phyloP scores from a whole-genome alignment of 2,329 filamentous ascomycete species.

The Dichotomopilus funicola region DNA sequence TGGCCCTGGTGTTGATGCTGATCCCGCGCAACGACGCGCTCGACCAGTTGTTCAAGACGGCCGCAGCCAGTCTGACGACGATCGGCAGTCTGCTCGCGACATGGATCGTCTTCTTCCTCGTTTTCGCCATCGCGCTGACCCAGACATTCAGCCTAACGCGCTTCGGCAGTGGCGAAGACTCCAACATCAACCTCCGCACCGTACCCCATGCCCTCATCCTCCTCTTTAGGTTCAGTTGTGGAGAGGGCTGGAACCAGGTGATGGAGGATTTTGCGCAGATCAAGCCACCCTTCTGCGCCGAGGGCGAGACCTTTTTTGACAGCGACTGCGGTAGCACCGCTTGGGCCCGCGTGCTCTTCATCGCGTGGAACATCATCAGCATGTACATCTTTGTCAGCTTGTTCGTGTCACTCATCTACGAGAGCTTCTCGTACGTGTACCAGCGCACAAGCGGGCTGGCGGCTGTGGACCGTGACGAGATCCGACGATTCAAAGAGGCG shows the following conservation, averaged over 20 bases:
- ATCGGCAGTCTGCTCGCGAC: conserved; percentile 91
- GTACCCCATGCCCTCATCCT: conserved; percentile 91
- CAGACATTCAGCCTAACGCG: conserved; percentile 93
- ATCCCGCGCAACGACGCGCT: conserved; percentile 96
- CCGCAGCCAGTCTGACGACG: conserved; percentile 81
- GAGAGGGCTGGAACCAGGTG: conserved; percentile 92
- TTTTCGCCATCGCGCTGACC: conserved; percentile 92
- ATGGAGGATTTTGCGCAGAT: conserved; percentile 94
- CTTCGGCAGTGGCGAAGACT: conserved; percentile 65
- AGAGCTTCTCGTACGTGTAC: conserved; percentile 99
- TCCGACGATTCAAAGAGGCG: conserved; percentile 94
- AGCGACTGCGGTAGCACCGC: conserved; percentile 88
- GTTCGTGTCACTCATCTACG: conserved; percentile 97
- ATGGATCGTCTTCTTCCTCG: conserved; percentile 94
- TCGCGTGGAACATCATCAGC: conserved; percentile 97
- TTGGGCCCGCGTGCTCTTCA: conserved; percentile 87
- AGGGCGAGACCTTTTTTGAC: conserved; percentile 64
- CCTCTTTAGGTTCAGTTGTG: conserved; percentile 85
- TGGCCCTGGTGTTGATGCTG: conserved; percentile 79
- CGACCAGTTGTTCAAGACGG: conserved; percentile 98
- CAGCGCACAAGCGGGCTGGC: conserved; percentile 91
- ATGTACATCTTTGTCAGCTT: conserved; percentile 99
- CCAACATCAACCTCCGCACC: conserved; percentile 85
- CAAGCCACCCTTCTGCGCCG: conserved; percentile 72
- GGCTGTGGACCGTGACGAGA: conserved; percentile 85